Conservation (phyloP, 768 basidiomycete species). For the Mycena metata region DNA sequence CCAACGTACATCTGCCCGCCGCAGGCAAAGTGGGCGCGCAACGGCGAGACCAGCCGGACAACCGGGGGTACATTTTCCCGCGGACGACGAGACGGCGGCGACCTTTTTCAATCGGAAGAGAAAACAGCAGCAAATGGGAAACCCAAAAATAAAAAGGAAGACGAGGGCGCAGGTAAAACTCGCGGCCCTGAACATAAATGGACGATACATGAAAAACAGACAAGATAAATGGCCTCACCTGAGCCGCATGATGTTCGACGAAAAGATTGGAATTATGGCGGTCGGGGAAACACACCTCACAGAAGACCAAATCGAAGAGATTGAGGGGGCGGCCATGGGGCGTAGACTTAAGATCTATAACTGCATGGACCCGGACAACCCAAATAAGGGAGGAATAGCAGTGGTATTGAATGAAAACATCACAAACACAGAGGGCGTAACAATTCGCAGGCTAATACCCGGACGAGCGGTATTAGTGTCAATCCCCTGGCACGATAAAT, state of each 20-base stretch:
- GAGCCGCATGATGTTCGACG: slow-evolving; percentile 25
- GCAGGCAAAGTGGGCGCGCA: neutral
- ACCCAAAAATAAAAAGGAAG: slow-evolving; percentile 1
- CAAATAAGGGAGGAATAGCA: slow-evolving; percentile 29
- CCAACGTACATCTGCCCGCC: too few species aligned
- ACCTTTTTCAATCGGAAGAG: neutral
- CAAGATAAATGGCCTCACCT: neutral
- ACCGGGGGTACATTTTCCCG: neutral
- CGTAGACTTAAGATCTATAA: slow-evolving; percentile 1
- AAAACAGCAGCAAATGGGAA: neutral
- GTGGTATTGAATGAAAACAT: slow-evolving; percentile 37
- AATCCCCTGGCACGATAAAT: slow-evolving; percentile 25
- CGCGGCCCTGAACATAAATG: slow-evolving; percentile 36
- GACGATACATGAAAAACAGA: slow-evolving; percentile 4
- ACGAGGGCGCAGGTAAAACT: slow-evolving; percentile 22
- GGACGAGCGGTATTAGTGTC: slow-evolving; percentile 24
- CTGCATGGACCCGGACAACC: slow-evolving; percentile 9
- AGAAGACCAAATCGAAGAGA: slow-evolving; percentile 18
- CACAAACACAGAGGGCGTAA: slow-evolving; percentile 9
- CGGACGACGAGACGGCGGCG: slow-evolving; percentile 4
- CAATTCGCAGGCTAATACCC: neutral
- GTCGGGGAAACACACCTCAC: slow-evolving; percentile 37
- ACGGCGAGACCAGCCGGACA: neutral
- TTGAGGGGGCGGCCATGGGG: neutral
- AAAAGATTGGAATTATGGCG: slow-evolving; percentile 29